Conservation (phyloP, 805 yeast genomes). For the Candida ponderosae region DNA sequence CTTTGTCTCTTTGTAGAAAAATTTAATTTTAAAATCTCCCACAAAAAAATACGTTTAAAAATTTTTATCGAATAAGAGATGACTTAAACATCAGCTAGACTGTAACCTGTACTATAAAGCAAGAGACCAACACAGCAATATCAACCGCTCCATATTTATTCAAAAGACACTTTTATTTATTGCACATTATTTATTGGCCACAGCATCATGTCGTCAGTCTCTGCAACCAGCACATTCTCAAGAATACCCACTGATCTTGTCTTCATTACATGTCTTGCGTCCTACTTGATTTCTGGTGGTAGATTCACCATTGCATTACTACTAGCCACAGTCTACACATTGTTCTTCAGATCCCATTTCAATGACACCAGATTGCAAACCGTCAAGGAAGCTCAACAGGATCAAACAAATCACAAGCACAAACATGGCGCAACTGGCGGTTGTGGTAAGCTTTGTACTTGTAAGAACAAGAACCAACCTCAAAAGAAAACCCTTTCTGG, state of each 20-base stretch:
- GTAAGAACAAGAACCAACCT: constrained; percentile 17
- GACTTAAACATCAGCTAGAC: too few relatives aligned
- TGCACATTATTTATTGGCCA: too few relatives aligned
- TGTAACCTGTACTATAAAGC: too few relatives aligned
- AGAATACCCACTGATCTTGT: constrained; percentile 10
- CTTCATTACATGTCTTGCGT: constrained; percentile 3
- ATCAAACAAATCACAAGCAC: constrained; percentile 12
- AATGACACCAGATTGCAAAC: constrained; percentile 1
- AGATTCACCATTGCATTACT: constrained; percentile 26
- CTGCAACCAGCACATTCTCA: too few relatives aligned
- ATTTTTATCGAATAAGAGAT: background rate
- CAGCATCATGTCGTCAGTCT: too few relatives aligned
- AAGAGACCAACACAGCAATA: too few relatives aligned
- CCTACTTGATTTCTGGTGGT: constrained; percentile 26
- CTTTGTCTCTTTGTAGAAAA: too few relatives aligned
- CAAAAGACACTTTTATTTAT: too few relatives aligned
- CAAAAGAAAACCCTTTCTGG: constrained; percentile 18
- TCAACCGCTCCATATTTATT: background rate
- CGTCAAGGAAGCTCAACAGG: constrained; percentile 2
- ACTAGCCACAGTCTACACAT: constrained; percentile 15
- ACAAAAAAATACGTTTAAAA: too few relatives aligned
- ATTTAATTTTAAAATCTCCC: too few relatives aligned
- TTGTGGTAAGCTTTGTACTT: constrained; percentile 26
- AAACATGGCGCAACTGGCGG: constrained; percentile 17
- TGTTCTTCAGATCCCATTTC: constrained; percentile 8